Evolutionary conservation across 352 stramenopile genomes (phyloP).

Genomic region (Phytophthora quininea): DNA sequence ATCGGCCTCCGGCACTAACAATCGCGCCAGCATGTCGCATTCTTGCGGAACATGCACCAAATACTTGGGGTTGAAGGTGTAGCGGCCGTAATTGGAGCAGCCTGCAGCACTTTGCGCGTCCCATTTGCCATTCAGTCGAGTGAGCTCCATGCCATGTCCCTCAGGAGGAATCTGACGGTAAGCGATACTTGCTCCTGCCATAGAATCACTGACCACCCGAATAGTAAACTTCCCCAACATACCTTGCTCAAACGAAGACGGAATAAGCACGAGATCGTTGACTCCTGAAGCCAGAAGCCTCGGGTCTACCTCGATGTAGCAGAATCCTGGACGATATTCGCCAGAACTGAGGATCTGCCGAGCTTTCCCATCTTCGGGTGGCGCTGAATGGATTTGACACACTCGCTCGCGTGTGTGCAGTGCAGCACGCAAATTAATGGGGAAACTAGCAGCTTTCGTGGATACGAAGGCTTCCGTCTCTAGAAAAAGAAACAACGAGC

Average conservation of each 20-base stretch:
- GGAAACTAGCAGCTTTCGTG: slow-evolving; percentile 30
- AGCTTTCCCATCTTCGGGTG: slow-evolving; percentile 10
- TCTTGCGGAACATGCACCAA: slow-evolving; percentile 63
- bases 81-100: slow-evolving; percentile 82
- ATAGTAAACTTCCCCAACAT: slow-evolving; percentile 56
- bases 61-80: slow-evolving; percentile 84
- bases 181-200: slow-evolving; percentile 33
- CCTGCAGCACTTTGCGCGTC: slow-evolving; percentile 58
- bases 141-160: slow-evolving; percentile 58
- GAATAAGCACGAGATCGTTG: slow-evolving; percentile 67
- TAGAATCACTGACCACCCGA: slow-evolving; percentile 63
- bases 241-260: slow-evolving; percentile 73
- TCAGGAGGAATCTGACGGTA: slow-evolving; percentile 53
- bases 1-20: slow-evolving; percentile 41
- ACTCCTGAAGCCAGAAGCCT: slow-evolving; percentile 27
- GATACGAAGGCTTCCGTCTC: slow-evolving; percentile 52
- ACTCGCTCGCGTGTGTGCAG: slow-evolving; percentile 56
- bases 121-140: slow-evolving; percentile 51
- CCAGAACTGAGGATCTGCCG: slow-evolving; percentile 65
- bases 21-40: slow-evolving; percentile 58
- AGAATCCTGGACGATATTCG: slow-evolving; percentile 83
- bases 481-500: slow-evolving; percentile 65
- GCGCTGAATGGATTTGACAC: slow-evolving; percentile 45
- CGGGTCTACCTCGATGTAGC: slow-evolving; percentile 59
- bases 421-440: slow-evolving; percentile 73